A percentile compares a stretch with the other conserved stretches of the same genome.
Conservation (phyloP, 805 yeast species). For the Yamadazyma ubonensis region DNA sequence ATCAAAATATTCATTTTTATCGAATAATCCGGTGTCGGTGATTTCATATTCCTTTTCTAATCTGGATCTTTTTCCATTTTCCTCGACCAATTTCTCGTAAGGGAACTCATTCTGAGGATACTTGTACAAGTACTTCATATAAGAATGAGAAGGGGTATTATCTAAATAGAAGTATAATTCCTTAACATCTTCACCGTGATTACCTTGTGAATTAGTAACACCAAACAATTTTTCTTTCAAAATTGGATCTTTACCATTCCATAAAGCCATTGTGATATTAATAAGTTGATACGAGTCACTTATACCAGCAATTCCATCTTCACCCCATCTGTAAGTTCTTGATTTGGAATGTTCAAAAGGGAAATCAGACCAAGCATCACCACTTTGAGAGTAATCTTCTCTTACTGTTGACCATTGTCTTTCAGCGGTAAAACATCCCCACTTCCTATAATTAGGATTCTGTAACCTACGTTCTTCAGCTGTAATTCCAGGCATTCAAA, state of each 20-base stretch:
- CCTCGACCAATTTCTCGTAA: constrained; percentile 67
- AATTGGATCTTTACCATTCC: constrained; percentile 87
- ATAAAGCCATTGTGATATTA: constrained; percentile 77
- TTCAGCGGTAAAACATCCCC: constrained; percentile 92
- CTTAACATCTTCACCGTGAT: constrained; percentile 95
- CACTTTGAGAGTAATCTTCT: constrained; percentile 82
- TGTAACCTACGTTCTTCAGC: constrained; percentile 40
- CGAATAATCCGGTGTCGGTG: constrained; percentile 74
- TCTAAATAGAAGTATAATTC: constrained; percentile 82
- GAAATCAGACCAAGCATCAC: constrained; percentile 89
- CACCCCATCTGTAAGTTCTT: constrained; percentile 91
- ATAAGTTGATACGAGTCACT: constrained; percentile 78
- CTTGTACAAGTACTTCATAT: constrained; percentile 87
- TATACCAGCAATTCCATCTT: constrained; percentile 90
- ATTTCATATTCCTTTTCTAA: constrained; percentile 76
- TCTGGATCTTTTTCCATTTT: constrained; percentile 64
- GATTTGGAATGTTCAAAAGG: constrained; percentile 82
- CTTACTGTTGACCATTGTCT: constrained; percentile 86
- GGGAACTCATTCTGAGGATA: constrained; percentile 89
- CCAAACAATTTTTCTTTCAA: constrained; percentile 87
- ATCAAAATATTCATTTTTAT: constrained; percentile 78
- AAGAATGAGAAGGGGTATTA: constrained; percentile 90
- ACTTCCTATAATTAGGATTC: constrained; percentile 61
- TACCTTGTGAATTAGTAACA: constrained; percentile 88
- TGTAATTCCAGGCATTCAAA: constrained; percentile 17